Percentiles rank a stretch among this genome's conserved stretches.
Evolutionary conservation across 257 asterid genomes (phyloP).

Genomic region (Nyctanthes arbortristis): DNA sequence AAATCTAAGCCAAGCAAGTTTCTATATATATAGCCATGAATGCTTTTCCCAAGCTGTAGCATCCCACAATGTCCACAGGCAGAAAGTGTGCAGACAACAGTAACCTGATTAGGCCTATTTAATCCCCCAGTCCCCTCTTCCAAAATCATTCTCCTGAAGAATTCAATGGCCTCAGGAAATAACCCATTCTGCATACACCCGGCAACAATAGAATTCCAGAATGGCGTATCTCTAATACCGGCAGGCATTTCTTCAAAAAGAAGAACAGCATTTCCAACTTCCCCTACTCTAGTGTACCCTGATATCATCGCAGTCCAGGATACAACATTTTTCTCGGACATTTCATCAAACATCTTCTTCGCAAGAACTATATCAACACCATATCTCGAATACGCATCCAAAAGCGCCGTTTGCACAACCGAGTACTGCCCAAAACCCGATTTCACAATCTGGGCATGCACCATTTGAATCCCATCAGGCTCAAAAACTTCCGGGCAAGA

Average conservation of each 20-base stretch:
- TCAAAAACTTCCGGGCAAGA: slow-evolving; percentile 52
- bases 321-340: slow-evolving; percentile 59
- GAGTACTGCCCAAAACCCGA: slow-evolving; percentile 51
- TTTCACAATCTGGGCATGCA: slow-evolving; percentile 66
- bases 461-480: slow-evolving; percentile 55
- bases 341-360: slow-evolving; percentile 72
- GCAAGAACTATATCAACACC: slow-evolving; percentile 46
- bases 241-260: slow-evolving; percentile 62
- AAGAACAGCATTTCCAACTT: slow-evolving; percentile 57
- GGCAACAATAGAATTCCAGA: slow-evolving; percentile 76
- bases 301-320: slow-evolving; percentile 89
- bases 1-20: slow-evolving; percentile 38
- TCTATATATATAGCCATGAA: slow-evolving; percentile 62
- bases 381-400: slow-evolving; percentile 58
- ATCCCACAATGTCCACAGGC: slow-evolving; percentile 71
- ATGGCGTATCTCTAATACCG: slow-evolving; percentile 60
- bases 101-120: slow-evolving; percentile 65
- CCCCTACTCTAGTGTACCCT: slow-evolving; percentile 63
- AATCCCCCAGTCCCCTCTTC: slow-evolving; percentile 37
- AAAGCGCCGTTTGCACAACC: slow-evolving; percentile 65
- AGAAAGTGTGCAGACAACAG: slow-evolving; percentile 61
- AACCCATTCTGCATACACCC: slow-evolving; percentile 80
- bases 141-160: slow-evolving; percentile 62
- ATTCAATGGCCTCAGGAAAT: slow-evolving; percentile 62
- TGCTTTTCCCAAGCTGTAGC: slow-evolving; percentile 69